Conservation (phyloP, 2,329 filamentous ascomycete genomes). For the Teratosphaeria epicoccoides region DNA sequence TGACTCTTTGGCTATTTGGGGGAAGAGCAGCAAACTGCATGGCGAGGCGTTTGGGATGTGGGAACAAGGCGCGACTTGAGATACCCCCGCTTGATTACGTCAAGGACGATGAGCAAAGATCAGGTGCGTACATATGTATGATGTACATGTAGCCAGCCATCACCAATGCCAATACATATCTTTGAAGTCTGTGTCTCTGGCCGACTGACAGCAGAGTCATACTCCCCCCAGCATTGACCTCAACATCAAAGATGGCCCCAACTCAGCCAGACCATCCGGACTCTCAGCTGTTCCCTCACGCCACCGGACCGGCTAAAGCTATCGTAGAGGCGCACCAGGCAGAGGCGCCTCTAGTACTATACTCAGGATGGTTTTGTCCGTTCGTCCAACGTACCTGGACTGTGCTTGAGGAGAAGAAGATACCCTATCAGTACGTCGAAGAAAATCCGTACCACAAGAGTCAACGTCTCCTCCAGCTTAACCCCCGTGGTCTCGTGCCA, state of each 20-base stretch:
- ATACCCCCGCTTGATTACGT: not conserved
- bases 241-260: not conserved
- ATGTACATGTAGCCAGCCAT: not conserved
- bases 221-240: not conserved
- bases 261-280: constrained; percentile 26
- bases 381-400: constrained; percentile 63
- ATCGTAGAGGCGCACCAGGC: constrained; percentile 24
- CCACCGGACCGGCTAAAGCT: constrained; percentile 34
- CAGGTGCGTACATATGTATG: not conserved
- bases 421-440: constrained; percentile 58
- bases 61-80: not conserved
- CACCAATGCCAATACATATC: not conserved
- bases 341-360: constrained; percentile 24
- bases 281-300: constrained; percentile 34
- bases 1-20: not conserved
- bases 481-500: constrained; percentile 65
- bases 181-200: not conserved
- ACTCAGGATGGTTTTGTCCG: constrained; percentile 38
- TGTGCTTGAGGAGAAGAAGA: constrained; percentile 59
- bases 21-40: not conserved
- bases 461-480: constrained; percentile 55
- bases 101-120: not conserved
- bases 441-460: constrained; percentile 62
- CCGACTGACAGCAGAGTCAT: not conserved
- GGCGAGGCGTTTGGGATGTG: not conserved